Percentiles rank a stretch among this genome's conserved stretches.
These are phyloP conservation scores for Malassezia japonica DNA, from an alignment of 1,284 basidiomycete species.

Conservation along the genomic window DNA sequence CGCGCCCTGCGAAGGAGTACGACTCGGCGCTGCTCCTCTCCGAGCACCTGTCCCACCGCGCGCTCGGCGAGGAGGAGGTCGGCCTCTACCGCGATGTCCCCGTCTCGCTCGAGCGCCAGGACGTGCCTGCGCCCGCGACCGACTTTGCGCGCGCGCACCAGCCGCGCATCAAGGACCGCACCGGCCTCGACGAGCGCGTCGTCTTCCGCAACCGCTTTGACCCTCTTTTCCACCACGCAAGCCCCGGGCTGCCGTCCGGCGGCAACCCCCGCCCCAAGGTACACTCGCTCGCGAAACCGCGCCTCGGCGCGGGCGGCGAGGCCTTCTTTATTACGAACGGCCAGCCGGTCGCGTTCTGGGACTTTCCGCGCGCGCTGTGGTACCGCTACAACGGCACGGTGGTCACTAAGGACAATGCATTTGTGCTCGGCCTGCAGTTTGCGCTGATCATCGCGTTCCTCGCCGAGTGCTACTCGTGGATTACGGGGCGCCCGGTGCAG, in stretches of 20 bases:
- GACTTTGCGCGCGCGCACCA: slow-evolving; percentile 37
- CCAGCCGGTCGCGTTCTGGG: slow-evolving; percentile 93
- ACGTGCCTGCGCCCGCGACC: slow-evolving; percentile 29
- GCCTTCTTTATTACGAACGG: slow-evolving; percentile 97
- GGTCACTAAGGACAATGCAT: slow-evolving; percentile 22
- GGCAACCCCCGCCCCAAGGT: slow-evolving; percentile 28
- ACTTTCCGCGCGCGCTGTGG: slow-evolving; percentile 81
- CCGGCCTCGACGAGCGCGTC: slow-evolving; percentile 50
- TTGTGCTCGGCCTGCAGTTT: slow-evolving; percentile 29
- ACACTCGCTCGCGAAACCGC: slow-evolving; percentile 50
- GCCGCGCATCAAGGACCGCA: not conserved
- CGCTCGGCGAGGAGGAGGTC: slow-evolving; percentile 25
- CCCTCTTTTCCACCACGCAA: slow-evolving; percentile 51
- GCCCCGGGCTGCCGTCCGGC: slow-evolving; percentile 25
- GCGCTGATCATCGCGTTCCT: slow-evolving; percentile 30
- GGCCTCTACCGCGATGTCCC: slow-evolving; percentile 26
- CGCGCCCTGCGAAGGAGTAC: slow-evolving; percentile 14
- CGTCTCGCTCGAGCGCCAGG: slow-evolving; percentile 28
- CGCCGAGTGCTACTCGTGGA: slow-evolving; percentile 66
- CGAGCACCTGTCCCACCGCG: slow-evolving; percentile 26
- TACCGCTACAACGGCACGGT: slow-evolving; percentile 49
- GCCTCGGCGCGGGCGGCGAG: slow-evolving; percentile 74
- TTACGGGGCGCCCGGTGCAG: slow-evolving; percentile 70
- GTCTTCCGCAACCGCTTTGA: slow-evolving; percentile 63
- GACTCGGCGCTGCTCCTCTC: slow-evolving; percentile 44